These are phyloP conservation scores for Achaetomiella virescens DNA, from an alignment of 495 filamentous ascomycete genomes.

Conservation along the genomic window DNA sequence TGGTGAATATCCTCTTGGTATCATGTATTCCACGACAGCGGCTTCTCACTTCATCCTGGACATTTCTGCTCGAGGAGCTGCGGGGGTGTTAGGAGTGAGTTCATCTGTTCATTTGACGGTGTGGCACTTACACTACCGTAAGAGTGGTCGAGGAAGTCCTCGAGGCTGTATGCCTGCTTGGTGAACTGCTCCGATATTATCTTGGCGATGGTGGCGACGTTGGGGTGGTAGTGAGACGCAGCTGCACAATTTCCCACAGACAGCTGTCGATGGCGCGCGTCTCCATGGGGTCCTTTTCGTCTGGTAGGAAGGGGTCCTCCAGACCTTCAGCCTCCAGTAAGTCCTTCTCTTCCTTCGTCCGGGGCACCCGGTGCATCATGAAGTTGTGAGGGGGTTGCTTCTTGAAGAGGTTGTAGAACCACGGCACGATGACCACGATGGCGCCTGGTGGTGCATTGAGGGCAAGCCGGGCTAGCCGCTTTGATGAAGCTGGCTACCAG, in stretches of 20 bases:
- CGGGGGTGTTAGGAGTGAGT: slow-evolving; percentile 23
- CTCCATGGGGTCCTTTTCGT: slow-evolving; percentile 74
- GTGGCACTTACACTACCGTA: slow-evolving; percentile 67
- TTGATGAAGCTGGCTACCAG: slow-evolving; percentile 95
- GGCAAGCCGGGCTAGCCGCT: slow-evolving; percentile 73
- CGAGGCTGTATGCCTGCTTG: slow-evolving; percentile 83
- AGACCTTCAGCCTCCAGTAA: slow-evolving; percentile 59
- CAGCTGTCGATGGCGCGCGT: slow-evolving; percentile 86
- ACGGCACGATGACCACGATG: slow-evolving; percentile 82
- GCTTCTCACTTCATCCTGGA: slow-evolving; percentile 77
- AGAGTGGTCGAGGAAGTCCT: slow-evolving; percentile 95
- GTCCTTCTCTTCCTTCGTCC: slow-evolving; percentile 49
- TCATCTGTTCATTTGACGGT: not conserved
- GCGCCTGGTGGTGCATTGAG: slow-evolving; percentile 81
- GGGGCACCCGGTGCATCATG: slow-evolving; percentile 80
- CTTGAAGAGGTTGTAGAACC: slow-evolving; percentile 92
- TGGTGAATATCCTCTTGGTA: slow-evolving; percentile 79
- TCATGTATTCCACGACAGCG: slow-evolving; percentile 85
- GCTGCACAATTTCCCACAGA: slow-evolving; percentile 86
- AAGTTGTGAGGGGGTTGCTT: slow-evolving; percentile 87
- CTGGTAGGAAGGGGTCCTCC: slow-evolving; percentile 70
- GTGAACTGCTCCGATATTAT: slow-evolving; percentile 97
- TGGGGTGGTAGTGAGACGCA: slow-evolving; percentile 93
- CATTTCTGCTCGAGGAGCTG: slow-evolving; percentile 79
- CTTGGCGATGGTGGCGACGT: slow-evolving; percentile 87